These are phyloP conservation scores for Populus hybrid DNA, from an alignment of 441 rosid genomes.

Conservation along the genomic window DNA sequence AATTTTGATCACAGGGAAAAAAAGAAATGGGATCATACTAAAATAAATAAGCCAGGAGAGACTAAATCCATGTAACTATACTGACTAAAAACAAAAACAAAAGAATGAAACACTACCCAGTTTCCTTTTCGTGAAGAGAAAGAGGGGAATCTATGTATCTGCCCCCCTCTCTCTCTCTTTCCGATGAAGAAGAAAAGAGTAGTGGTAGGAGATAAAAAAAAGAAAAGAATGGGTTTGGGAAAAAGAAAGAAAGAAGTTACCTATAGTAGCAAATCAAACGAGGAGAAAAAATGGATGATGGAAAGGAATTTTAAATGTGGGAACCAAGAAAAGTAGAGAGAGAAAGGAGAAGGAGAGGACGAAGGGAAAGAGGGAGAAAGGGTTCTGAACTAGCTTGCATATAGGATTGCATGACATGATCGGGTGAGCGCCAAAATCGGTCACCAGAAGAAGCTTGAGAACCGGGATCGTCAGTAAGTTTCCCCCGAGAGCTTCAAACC, in stretches of 20 bases:
- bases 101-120: not conserved
- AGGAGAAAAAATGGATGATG: constrained; percentile 37
- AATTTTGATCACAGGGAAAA: not conserved
- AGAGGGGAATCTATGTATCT: not conserved
- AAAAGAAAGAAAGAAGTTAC: constrained; percentile 23
- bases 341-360: constrained; percentile 30
- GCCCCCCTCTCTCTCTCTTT: not conserved
- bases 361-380: constrained; percentile 34
- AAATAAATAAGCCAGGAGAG: not conserved
- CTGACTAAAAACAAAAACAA: not conserved
- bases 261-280: constrained; percentile 49
- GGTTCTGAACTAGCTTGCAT: constrained; percentile 33
- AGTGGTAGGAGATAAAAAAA: not conserved
- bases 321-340: constrained; percentile 25
- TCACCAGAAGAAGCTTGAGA: constrained; percentile 47
- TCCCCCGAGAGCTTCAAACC: constrained; percentile 22
- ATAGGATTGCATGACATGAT: constrained; percentile 45
- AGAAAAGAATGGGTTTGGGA: constrained; percentile 2
- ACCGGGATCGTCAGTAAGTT: constrained; percentile 45
- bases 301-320: constrained; percentile 31
- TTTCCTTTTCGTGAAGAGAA: not conserved
- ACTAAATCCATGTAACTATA: constrained; percentile 3
- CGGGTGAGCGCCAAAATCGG: constrained; percentile 61
- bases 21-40: not conserved
- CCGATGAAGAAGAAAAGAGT: not conserved